Base-by-base conservation (phyloP, 2,329 filamentous ascomycete genomes). In the Sodiomyces alkalinus region DNA sequence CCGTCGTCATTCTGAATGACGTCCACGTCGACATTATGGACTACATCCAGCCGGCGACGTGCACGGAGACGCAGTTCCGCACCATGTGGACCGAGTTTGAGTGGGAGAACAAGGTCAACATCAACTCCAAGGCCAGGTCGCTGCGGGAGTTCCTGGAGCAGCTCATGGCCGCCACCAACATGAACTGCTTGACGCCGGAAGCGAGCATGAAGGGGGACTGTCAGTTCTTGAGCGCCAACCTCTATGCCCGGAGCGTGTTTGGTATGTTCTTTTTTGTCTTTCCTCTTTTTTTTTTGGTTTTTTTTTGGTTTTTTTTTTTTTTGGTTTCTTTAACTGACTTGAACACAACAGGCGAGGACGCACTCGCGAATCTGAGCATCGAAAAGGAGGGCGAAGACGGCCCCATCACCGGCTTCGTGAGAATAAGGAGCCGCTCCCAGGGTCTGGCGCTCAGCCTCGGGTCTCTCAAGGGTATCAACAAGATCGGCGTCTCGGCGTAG, bases 61-160 rank as follows among this genome's bases (percentile, higher is more conserved):
- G 90, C 64, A 90, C 83, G 4, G 90, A 98, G 63, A 94, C 87
- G 8, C 85, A 96, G 47, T 98, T 98, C 75, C 74, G 90, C 34
- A 92, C 83, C n/a, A 98, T 98, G 90, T 98, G 90, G 90, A 98
- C 90, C 20, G 90, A 98, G 51, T 98, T 98, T 41, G 90, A 98
- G 52, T 98, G 90, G 90, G 90, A 98, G 65, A 98, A 98, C 62
- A 98, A 98, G 70, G 87, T 98, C 55, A 98, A 98, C 60, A 96
- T 98, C 60, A 94, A 94, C 58, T 92, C 82, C 39, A 96, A 94
- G 65, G 83, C 82, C 41, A 92, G 87, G 62, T 79, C 73, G 17
- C 64, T 98, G 35, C 74, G 87, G 27, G 83, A 92, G 13, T 98
- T 98, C 71, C 60, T 98, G 39, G 78, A 82, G 42, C 79, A 92